These are phyloP conservation scores for Colletotrichum tamarilloi DNA, from an alignment of 2,329 filamentous ascomycete species.

Conservation along the genomic window DNA sequence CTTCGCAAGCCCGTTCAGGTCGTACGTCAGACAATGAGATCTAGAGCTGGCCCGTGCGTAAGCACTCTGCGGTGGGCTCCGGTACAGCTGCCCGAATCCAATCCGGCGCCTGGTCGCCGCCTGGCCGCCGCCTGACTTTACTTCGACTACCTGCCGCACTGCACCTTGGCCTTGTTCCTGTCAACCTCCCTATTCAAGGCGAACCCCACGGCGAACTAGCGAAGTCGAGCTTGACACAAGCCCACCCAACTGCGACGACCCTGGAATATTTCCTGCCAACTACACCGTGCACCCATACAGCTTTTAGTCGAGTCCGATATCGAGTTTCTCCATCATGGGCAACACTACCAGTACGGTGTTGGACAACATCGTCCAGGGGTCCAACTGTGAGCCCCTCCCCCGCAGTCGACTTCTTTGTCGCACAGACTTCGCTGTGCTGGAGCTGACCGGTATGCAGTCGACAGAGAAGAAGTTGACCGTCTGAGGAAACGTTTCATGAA, in stretches of 20 bases:
- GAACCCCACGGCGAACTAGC: slow-evolving; percentile 29
- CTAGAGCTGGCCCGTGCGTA: slow-evolving; percentile 16
- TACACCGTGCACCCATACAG: not conserved
- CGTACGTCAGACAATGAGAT: slow-evolving; percentile 11
- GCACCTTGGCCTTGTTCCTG: slow-evolving; percentile 18
- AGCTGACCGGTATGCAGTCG: slow-evolving; percentile 68
- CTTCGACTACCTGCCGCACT: slow-evolving; percentile 17
- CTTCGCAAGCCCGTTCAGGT: slow-evolving; percentile 20
- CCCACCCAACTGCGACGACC: slow-evolving; percentile 17
- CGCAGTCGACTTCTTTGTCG: slow-evolving; percentile 35
- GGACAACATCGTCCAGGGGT: slow-evolving; percentile 95
- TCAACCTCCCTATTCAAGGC: slow-evolving; percentile 19
- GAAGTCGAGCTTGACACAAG: slow-evolving; percentile 21
- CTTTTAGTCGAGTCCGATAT: slow-evolving; percentile 14
- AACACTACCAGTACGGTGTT: slow-evolving; percentile 80
- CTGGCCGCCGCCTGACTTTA: slow-evolving; percentile 15
- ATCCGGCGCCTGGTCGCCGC: not conserved
- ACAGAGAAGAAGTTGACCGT: slow-evolving; percentile 96
- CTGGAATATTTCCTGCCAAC: not conserved
- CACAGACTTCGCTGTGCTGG: slow-evolving; percentile 29
- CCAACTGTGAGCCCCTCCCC: slow-evolving; percentile 78
- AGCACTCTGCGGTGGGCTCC: slow-evolving; percentile 4
- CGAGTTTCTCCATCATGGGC: slow-evolving; percentile 62
- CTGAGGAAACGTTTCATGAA: slow-evolving; percentile 99
- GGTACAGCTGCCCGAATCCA: slow-evolving; percentile 26